Base-by-base conservation (phyloP, 2,329 filamentous ascomycete species). In the Penicillium verrucosum region DNA sequence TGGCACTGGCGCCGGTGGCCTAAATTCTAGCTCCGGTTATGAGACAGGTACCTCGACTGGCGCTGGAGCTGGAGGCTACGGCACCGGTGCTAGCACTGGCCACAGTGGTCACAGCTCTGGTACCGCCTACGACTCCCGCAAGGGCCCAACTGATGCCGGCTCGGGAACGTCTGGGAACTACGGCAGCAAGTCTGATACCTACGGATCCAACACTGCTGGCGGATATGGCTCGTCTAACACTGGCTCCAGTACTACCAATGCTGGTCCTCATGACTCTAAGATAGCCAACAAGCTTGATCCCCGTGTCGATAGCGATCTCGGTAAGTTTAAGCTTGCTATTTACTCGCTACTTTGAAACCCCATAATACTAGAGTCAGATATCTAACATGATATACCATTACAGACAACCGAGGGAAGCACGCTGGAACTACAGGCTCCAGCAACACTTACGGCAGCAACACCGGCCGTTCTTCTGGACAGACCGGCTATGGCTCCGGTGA, bases 231-330 rank as follows among this genome's bases (percentile, higher is more conserved):
- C 59, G 8, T 27, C 51, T 46, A 45, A 51, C 45, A 32, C 54
- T 21, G 60, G 57, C 10, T 58, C 63, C 10, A 38, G 38, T 29
- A 48, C 41, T 5, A 42, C 44, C 32, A 59, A 57, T 47, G 53
- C 60, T 36, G 80, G 80, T 6, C 73, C 77, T 10, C 77, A 82
- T 65, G 63, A 61, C 52, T 75, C 73, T 18, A 76, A 77, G 40
- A 1, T 72, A 5, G 74, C 72, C n/a, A 85, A 83, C 68, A 78
- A 80, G 34, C 64, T 70, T 7, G 82, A 84, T 60, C 82, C 82
- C 23, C 73, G 81, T 32, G 64, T 57, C 25, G 60, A 72, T 65
- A 34, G 60, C 37, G 58, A 64, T 14, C 36, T 53, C 18, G 61
- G 60, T 63, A 60, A 48, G 66, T 34, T 34, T 18, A 18, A 27